phyloP scores from a whole-genome alignment of 1,139 yeast genomes.

The Geotrichum citri-aurantii region DNA sequence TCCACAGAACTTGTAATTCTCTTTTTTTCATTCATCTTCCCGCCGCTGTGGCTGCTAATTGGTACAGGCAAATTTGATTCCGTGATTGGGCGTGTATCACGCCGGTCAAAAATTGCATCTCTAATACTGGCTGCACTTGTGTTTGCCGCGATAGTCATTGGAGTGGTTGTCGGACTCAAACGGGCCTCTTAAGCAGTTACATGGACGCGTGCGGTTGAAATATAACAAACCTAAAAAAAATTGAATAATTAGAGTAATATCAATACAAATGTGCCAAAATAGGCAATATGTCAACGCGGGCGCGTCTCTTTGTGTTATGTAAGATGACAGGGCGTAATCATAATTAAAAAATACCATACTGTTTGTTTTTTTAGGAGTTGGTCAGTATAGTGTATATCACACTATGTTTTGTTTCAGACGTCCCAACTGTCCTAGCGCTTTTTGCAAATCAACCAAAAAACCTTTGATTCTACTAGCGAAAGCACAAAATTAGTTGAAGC shows the following conservation, averaged over 20 bases:
- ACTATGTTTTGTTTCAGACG: not conserved
- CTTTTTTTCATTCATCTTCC: constrained; percentile 9
- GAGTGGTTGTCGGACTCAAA: constrained; percentile 5
- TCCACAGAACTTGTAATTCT: constrained; percentile 11
- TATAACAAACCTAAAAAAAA: not conserved
- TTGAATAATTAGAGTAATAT: no score
- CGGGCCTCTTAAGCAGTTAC: not conserved
- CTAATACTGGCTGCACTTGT: constrained; percentile 6
- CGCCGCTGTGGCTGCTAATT: constrained; percentile 17
- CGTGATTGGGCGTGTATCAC: constrained; percentile 12
- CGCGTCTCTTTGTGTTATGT: not conserved
- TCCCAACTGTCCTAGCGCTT: not conserved
- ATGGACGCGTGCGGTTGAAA: not conserved
- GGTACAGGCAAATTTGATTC: constrained; percentile 16
- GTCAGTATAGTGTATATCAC: no score
- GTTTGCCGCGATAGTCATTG: constrained; percentile 10
- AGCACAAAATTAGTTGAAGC: no score
- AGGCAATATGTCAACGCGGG: not conserved
- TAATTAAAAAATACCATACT: not conserved
- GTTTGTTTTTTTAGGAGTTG: not conserved
- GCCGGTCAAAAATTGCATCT: constrained; percentile 10
- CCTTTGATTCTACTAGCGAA: not conserved
- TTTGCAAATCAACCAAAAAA: not conserved
- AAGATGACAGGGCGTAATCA: not conserved
- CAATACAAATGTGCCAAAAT: not conserved